Evolutionary conservation across 345 rosid genomes (phyloP).

Genomic region (Melaleuca alternifolia): DNA sequence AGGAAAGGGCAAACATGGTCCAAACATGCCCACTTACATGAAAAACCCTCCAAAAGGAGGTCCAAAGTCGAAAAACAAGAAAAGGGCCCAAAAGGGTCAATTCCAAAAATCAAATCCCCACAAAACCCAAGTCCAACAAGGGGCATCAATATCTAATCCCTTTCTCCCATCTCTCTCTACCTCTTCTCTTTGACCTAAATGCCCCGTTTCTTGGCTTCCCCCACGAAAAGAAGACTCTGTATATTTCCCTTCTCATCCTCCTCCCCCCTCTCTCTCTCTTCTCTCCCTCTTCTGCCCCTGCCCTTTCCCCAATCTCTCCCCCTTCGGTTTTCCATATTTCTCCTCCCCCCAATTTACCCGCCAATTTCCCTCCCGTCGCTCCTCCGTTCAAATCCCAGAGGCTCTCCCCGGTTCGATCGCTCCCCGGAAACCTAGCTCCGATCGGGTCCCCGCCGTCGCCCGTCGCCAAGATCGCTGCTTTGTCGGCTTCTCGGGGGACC

Average conservation of each 20-base stretch:
- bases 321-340: slow-evolving; percentile 29
- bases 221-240: not conserved
- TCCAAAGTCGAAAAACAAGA: not conserved
- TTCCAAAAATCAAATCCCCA: not conserved
- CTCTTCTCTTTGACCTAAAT: slow-evolving; percentile 24
- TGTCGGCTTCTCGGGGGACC: not conserved
- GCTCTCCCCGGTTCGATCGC: not conserved
- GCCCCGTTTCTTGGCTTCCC: not conserved
- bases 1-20: not conserved
- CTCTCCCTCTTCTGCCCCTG: slow-evolving; percentile 10
- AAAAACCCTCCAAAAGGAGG: not conserved
- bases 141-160: not conserved
- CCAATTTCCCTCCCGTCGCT: slow-evolving; percentile 15
- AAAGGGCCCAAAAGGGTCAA: slow-evolving; percentile 20
- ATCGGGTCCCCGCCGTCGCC: not conserved
- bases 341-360: slow-evolving; percentile 31
- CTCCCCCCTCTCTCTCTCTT: slow-evolving; percentile 15
- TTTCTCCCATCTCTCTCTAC: not conserved
- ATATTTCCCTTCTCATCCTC: slow-evolving; percentile 7
- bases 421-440: not conserved
- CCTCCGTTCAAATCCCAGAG: not conserved
- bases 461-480: slow-evolving; percentile 1
- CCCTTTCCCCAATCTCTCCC: slow-evolving; percentile 49
- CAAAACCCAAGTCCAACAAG: not conserved
- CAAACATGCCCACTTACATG: not conserved